Conservation (phyloP, 306 rosid genomes). For the Lathyrus tuberosus region DNA sequence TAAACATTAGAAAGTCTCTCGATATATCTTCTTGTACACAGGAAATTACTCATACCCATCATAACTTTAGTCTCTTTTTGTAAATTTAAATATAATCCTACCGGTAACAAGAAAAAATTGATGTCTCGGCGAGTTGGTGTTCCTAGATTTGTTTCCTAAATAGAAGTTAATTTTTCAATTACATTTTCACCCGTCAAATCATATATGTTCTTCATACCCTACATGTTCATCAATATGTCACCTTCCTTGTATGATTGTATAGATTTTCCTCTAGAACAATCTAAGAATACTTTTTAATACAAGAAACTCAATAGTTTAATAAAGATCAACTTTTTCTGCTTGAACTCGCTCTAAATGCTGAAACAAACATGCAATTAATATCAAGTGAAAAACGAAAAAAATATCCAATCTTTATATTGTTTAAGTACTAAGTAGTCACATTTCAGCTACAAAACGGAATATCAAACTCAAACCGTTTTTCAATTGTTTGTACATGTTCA, state of each 20-base stretch:
- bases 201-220: background rate
- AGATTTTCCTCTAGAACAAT: background rate
- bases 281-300: conserved; percentile 6
- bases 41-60: background rate
- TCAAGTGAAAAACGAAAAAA: background rate
- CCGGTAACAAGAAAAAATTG: background rate
- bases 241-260: background rate
- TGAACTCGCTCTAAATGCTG: background rate
- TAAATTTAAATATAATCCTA: background rate
- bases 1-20: conserved; percentile 19
- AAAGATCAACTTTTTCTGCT: background rate
- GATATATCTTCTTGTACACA: conserved; percentile 3
- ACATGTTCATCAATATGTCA: conserved; percentile 10
- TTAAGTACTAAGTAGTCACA: background rate
- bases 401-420: background rate
- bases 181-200: background rate
- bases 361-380: background rate
- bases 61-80: background rate
- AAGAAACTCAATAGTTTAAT: background rate
- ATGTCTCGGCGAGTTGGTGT: background rate
- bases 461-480: conserved; percentile 16
- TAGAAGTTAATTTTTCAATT: background rate
- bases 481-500: background rate
- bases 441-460: conserved; percentile 2
- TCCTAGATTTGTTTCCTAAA: background rate